phyloP scores from a whole-genome alignment of 768 basidiomycete species.

The Rhodotorula babjevae region DNA sequence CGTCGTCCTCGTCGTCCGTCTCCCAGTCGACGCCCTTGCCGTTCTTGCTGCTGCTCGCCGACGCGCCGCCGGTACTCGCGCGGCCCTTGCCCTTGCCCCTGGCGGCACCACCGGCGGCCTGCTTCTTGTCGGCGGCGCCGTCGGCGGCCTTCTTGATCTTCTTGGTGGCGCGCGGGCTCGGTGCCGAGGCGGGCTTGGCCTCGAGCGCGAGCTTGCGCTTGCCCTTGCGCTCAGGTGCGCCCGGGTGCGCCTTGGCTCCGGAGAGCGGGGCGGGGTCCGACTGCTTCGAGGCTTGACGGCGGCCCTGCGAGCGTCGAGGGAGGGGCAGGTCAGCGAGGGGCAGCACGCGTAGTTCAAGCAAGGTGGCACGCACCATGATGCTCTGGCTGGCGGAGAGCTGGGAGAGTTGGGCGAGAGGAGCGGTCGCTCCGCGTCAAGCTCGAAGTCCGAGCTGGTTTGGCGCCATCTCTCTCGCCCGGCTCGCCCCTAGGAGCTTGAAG shows the following conservation, averaged over 20 bases:
- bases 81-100: constrained; percentile 11
- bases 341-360: background rate
- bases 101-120: background rate
- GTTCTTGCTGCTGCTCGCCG: background rate
- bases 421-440: background rate
- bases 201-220: constrained; percentile 34
- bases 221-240: constrained; percentile 24
- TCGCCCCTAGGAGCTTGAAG: too few species aligned
- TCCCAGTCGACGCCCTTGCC: constrained; percentile 25
- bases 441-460: background rate
- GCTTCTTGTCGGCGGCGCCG: background rate
- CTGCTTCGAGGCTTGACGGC: constrained; percentile 30
- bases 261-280: constrained; percentile 22
- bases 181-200: constrained; percentile 8
- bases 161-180: background rate
- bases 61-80: background rate
- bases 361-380: too few species aligned
- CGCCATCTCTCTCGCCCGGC: too few species aligned
- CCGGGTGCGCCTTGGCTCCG: constrained; percentile 30
- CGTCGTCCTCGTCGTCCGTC: constrained; percentile 15
- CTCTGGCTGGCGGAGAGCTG: background rate
- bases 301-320: constrained; percentile 13
- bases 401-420: background rate
- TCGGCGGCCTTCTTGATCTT: constrained; percentile 7
- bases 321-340: background rate